phyloP scores from a whole-genome alignment of 352 stramenopile genomes.

The Globisporangium perplexum region DNA sequence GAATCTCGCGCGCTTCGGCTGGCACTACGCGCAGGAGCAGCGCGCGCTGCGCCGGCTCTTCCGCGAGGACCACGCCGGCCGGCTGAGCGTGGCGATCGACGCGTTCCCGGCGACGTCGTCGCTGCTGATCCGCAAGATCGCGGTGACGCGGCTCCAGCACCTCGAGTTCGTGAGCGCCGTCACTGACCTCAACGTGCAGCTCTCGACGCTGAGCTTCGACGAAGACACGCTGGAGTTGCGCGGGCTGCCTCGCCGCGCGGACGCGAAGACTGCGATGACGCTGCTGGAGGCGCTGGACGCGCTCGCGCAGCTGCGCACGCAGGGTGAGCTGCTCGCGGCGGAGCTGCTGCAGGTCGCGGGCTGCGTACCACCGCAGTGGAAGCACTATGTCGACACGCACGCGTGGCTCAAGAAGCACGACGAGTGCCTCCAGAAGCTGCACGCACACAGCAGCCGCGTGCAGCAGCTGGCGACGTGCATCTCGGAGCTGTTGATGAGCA shows the following conservation, averaged over 20 bases:
- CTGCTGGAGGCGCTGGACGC: constrained; percentile 48
- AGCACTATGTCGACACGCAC: constrained; percentile 25
- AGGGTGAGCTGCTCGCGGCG: constrained; percentile 43
- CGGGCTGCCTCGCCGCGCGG: constrained; percentile 26
- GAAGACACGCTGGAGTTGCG: constrained; percentile 31
- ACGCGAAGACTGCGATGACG: constrained; percentile 44
- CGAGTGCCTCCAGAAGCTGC: constrained; percentile 30
- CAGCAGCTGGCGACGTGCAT: constrained; percentile 37
- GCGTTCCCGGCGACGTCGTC: constrained; percentile 29
- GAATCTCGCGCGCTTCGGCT: constrained; percentile 36
- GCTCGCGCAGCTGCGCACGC: constrained; percentile 49
- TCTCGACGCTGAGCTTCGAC: constrained; percentile 34
- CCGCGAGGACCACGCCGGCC: constrained; percentile 12
- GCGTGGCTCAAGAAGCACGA: constrained; percentile 38
- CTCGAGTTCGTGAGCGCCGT: constrained; percentile 35
- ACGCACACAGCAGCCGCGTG: constrained; percentile 31
- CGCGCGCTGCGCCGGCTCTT: constrained; percentile 39
- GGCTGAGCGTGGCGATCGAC: constrained; percentile 25
- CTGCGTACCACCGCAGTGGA: constrained; percentile 36
- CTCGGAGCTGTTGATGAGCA: constrained; percentile 43
- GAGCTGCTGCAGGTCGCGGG: constrained; percentile 37
- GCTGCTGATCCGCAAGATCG: constrained; percentile 41
- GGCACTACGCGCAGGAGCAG: constrained; percentile 36
- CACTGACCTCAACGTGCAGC: constrained; percentile 23
- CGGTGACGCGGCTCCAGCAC: constrained; percentile 37